Evolutionary conservation across 1,284 basidiomycete species (phyloP).

Genomic region (Ganoderma lucidum): DNA sequence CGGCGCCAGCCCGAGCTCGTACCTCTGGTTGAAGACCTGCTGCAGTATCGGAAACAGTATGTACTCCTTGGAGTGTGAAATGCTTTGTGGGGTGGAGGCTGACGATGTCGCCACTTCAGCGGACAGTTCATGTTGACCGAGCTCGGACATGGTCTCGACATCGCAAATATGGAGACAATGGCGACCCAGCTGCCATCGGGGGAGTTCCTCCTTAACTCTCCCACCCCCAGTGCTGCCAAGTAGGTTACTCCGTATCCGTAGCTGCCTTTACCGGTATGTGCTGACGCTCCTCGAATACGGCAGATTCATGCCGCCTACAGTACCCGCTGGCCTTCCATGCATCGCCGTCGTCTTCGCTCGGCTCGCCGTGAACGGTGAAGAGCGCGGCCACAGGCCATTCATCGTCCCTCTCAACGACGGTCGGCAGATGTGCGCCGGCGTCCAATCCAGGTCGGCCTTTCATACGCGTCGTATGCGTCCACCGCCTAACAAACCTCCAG

Average conservation of each 20-base stretch:
- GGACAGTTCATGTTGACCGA: constrained; percentile 53
- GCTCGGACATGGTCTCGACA: constrained; percentile 52
- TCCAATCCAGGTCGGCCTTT: constrained; percentile 38
- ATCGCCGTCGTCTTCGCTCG: constrained; percentile 47
- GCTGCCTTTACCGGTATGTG: neutral
- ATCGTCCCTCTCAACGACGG: constrained; percentile 46
- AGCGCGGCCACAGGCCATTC: constrained; percentile 45
- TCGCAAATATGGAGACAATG: constrained; percentile 49
- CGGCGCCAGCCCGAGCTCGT: constrained; percentile 42
- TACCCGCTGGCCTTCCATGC: constrained; percentile 45
- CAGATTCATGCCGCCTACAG: constrained; percentile 55
- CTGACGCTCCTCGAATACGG: neutral
- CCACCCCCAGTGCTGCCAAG: constrained; percentile 47
- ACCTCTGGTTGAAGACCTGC: constrained; percentile 35
- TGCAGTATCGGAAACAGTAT: constrained; percentile 31
- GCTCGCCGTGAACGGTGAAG: constrained; percentile 41
- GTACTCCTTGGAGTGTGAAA: neutral
- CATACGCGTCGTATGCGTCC: neutral
- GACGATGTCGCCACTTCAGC: constrained; percentile 31
- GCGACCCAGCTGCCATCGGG: constrained; percentile 46
- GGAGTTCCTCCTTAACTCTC: constrained; percentile 48
- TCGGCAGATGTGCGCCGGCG: constrained; percentile 42
- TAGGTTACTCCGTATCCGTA: constrained; percentile 29
- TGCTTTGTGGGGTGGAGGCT: neutral
- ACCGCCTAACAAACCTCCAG: constrained; percentile 30